phyloP scores from a whole-genome alignment of 129 eudicot species.

The Kitagawia praeruptora region DNA sequence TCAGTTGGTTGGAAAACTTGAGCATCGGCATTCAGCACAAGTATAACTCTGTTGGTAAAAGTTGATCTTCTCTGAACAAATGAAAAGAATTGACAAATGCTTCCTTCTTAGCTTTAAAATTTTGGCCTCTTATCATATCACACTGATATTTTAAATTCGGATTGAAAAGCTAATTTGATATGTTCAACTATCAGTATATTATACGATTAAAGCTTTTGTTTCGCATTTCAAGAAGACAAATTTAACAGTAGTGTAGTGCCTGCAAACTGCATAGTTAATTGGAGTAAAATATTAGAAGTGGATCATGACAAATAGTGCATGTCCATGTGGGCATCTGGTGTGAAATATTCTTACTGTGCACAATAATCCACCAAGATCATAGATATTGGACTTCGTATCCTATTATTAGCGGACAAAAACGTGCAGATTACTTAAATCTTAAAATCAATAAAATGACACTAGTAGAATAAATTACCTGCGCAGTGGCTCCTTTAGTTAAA shows the following conservation, averaged over 20 bases:
- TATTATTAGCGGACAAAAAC: background rate
- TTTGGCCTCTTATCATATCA: too few species aligned
- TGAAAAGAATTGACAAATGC: background rate
- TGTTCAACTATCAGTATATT: too few species aligned
- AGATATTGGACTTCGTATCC: background rate
- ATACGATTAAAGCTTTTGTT: background rate
- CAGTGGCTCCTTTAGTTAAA: too few species aligned
- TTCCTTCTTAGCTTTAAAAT: background rate
- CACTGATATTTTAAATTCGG: too few species aligned
- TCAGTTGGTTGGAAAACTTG: too few species aligned
- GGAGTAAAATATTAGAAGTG: background rate
- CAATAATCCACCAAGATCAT: background rate
- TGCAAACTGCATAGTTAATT: background rate
- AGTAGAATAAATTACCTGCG: too few species aligned
- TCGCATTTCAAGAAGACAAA: background rate
- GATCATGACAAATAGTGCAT: background rate
- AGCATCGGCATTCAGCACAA: too few species aligned
- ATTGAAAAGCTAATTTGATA: too few species aligned
- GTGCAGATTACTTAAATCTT: background rate
- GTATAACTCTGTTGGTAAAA: background rate
- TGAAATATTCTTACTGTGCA: background rate
- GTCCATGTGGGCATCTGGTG: slow-evolving; percentile 1
- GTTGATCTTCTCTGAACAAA: background rate
- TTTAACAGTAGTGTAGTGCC: background rate
- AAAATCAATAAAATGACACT: background rate